Base-by-base conservation (phyloP, 73 alveolate species). In the Uronychia binucleata region DNA sequence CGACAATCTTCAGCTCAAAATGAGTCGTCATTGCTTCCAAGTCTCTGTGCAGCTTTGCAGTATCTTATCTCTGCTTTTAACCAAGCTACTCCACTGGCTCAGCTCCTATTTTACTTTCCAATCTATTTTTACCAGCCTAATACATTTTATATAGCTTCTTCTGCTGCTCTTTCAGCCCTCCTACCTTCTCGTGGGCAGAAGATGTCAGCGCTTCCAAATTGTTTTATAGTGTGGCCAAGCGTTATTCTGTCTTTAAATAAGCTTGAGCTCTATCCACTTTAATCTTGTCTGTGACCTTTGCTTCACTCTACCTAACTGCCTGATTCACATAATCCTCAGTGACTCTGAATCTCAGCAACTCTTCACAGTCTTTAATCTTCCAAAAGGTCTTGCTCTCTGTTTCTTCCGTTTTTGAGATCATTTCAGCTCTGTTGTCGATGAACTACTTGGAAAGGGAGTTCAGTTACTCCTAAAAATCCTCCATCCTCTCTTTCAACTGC, bases 281-380 rank as follows among this genome's bases (percentile, higher is more conserved):
- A 5, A 46, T 19, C 19, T 46, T 46, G 5, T 46, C 67, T 19
- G 19, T 46, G 19, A 46, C 19, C 67, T 46, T 46, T 5, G 19
- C 19, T 19, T 46, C 67, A 46, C 5, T 5, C 67, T 46, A 46
- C 67, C 67, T 5, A 46, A 46, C n/a, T 5, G n/a, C 67, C 19
- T 46, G 67, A 11, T 46, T 5, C n/a, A 19, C 19, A 46, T 11
- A 81, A 30, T 80, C 33, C 29, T 88, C 94, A 35, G 90, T 80
- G 28, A 88, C 78, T 29, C 94, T 67, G 26, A 87, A 26, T 35
- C 57, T 81, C 27, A 88, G 59, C 75, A 88, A 57, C 28, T 80
- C 85, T 58, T 88, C 94, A 75, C 89, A 81, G 67, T 88, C 94
- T 46, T 88, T 88, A 75, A 88, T 88, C 80, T 83, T 32, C 94